A percentile compares a stretch with the other conserved stretches of the same genome.
Evolutionary conservation across 2,329 filamentous ascomycete species (phyloP).

Genomic region (Daldinia eschscholtzii): DNA sequence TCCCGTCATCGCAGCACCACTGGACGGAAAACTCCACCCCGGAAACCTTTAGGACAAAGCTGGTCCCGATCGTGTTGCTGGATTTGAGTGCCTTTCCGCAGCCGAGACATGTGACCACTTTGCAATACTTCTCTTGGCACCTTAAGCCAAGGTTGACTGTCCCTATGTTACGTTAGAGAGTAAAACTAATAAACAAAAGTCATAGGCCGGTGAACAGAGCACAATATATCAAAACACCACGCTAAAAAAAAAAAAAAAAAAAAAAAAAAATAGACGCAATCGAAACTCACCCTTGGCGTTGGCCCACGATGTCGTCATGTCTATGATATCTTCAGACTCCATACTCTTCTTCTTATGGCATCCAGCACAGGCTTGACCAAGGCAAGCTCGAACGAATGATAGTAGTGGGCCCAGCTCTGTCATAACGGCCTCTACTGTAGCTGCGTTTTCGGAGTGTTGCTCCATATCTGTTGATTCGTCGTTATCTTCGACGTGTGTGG

Average conservation of each 20-base stretch:
- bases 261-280: background rate
- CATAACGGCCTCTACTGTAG: background rate
- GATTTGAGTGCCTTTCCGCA: conserved; percentile 19
- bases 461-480: conserved; percentile 14
- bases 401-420: conserved; percentile 21
- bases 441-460: background rate
- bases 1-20: conserved; percentile 37
- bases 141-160: conserved; percentile 23
- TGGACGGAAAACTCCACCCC: background rate
- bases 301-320: conserved; percentile 28
- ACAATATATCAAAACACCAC: background rate
- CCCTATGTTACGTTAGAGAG: conserved; percentile 21
- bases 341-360: conserved; percentile 21
- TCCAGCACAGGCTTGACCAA: conserved; percentile 19
- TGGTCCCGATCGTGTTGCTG: background rate
- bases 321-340: conserved; percentile 13
- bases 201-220: background rate
- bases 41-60: background rate
- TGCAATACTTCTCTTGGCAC: conserved; percentile 26
- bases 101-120: conserved; percentile 28
- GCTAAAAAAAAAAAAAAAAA: too few relatives aligned
- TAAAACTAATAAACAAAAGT: background rate
- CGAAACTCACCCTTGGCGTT: conserved; percentile 20
- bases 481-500: conserved; percentile 4
- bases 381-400: conserved; percentile 18